A percentile compares a stretch with the other conserved stretches of the same genome.
Conservation (phyloP, 2,329 filamentous ascomycete species). For the Stemphylium beticola region DNA sequence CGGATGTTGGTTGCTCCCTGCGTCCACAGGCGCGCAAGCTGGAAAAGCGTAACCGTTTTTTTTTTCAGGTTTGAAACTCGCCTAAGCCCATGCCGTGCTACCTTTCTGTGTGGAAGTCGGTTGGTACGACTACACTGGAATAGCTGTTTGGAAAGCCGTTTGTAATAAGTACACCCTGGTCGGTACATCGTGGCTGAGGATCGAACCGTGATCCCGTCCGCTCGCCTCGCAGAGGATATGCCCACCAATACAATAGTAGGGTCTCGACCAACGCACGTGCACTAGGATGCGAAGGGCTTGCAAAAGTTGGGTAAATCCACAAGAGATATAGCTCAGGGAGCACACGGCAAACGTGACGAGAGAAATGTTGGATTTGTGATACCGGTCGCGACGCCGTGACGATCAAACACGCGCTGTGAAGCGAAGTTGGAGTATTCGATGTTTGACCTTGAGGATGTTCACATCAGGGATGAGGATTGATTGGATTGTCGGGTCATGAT, state of each 20-base stretch:
- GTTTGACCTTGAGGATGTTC: conserved; percentile 1
- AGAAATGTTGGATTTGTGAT: not conserved
- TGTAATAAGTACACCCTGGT: conserved; percentile 4
- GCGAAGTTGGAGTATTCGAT: conserved; percentile 1
- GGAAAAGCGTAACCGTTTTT: not conserved
- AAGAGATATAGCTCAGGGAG: not conserved
- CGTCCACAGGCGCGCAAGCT: not conserved
- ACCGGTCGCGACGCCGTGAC: not conserved
- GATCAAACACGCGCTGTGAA: conserved; percentile 8
- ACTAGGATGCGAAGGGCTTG: conserved; percentile 1
- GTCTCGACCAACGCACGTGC: conserved; percentile 4
- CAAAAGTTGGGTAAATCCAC: conserved; percentile 3
- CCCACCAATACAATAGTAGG: not conserved
- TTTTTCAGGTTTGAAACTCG: conserved; percentile 1
- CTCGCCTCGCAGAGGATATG: conserved; percentile 5
- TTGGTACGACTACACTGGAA: conserved; percentile 8
- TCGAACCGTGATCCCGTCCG: conserved; percentile 12
- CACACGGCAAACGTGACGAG: not conserved
- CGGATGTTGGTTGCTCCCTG: not conserved
- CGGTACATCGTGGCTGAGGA: conserved; percentile 5
- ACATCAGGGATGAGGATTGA: conserved; percentile 1
- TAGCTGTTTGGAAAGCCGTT: conserved; percentile 10
- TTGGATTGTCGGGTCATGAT: conserved; percentile 5
- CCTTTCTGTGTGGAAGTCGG: not conserved
- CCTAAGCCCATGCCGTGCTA: not conserved